Evolutionary conservation across 2,329 filamentous ascomycete species (phyloP), one percentile per base, ranked within the genome.

Genomic region (Fusarium neocosmosporiellum): DNA sequence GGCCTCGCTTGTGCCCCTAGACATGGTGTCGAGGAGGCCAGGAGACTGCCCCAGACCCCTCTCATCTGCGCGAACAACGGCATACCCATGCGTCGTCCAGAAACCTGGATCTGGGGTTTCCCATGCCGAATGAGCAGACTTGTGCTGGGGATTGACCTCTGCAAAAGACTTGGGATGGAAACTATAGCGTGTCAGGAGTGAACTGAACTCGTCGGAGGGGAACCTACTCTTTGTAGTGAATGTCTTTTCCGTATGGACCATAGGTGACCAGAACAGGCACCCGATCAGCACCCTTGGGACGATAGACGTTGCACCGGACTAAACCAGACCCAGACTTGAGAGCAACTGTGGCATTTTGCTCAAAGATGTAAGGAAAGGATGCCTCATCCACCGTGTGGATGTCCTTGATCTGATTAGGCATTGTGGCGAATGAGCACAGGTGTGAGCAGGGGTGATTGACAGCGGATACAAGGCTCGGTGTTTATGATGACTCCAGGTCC

Each of bases 181-280:
- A 58, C 80, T 84, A 16, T 31, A 22, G 16, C 7, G 5, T 43
- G 8, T 70, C 31, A 61, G 41, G 0, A 5, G 1, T 9, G 4
- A 1, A 2, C 0, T 3, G 22, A 7, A 9, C 2, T n/a, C n/a
- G n/a, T n/a, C n/a, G n/a, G 69, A 2, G 16, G 9, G 62, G 60
- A 80, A 72, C 31, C 1, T 74, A 85, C 83, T 86, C 83, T 65
- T 84, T 83, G 78, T 93, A 93, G 22, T 85, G 88, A 37, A 93
- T 92, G 73, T 94, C 91, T 74, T 94, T 94, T 53, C 92, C 92
- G 71, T 94, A 94, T 0, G 92, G 92, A 0, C 92, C 92, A 71
- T 94, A 94, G 0, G 91, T 94, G 3, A 92, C 88, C 10, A 94
- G 79, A 0, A 92, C 91, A 0, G 92, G 92, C 24, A 86, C 63